These are phyloP conservation scores for Aspergillus clavatus DNA, from an alignment of 2,329 filamentous ascomycete genomes.

Conservation along the genomic window DNA sequence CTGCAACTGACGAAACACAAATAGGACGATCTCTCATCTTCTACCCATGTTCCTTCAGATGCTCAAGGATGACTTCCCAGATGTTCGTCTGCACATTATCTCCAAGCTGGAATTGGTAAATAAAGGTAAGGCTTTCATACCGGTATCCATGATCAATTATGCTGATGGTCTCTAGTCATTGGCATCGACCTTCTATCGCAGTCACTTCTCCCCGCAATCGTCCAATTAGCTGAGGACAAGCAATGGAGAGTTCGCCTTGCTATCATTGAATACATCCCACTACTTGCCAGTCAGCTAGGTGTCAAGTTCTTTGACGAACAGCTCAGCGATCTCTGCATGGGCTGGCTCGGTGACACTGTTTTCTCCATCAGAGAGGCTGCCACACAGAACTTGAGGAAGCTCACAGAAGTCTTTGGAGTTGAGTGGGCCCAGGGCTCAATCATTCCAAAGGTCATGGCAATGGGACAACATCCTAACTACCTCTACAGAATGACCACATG, in stretches of 20 bases:
- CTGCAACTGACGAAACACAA: no score
- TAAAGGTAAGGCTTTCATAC: constrained; percentile 58
- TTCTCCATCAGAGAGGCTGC: constrained; percentile 98
- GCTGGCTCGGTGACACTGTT: constrained; percentile 95
- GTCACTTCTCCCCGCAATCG: constrained; percentile 92
- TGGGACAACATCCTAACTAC: constrained; percentile 98
- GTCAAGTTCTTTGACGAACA: constrained; percentile 99
- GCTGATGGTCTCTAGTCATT: constrained; percentile 61
- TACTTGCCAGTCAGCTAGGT: constrained; percentile 90
- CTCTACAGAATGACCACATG: constrained; percentile 99
- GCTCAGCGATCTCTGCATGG: constrained; percentile 92
- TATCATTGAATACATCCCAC: constrained; percentile 98
- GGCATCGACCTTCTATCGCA: constrained; percentile 96
- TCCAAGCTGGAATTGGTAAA: constrained; percentile 99
- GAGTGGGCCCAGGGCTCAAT: constrained; percentile 97
- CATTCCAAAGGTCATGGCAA: constrained; percentile 96
- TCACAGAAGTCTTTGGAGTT: constrained; percentile 96
- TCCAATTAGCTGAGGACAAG: constrained; percentile 97
- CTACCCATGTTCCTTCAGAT: constrained; percentile 99
- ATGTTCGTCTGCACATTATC: constrained; percentile 97
- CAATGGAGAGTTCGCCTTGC: constrained; percentile 97
- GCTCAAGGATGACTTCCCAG: constrained; percentile 98
- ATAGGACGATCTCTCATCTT: constrained; percentile 87
- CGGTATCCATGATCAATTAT: not conserved
- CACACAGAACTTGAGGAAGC: constrained; percentile 94